Percentiles rank a stretch among this genome's conserved stretches.
These are phyloP conservation scores for Verticillium isaacii DNA, from an alignment of 2,329 filamentous ascomycete genomes.

Conservation along the genomic window DNA sequence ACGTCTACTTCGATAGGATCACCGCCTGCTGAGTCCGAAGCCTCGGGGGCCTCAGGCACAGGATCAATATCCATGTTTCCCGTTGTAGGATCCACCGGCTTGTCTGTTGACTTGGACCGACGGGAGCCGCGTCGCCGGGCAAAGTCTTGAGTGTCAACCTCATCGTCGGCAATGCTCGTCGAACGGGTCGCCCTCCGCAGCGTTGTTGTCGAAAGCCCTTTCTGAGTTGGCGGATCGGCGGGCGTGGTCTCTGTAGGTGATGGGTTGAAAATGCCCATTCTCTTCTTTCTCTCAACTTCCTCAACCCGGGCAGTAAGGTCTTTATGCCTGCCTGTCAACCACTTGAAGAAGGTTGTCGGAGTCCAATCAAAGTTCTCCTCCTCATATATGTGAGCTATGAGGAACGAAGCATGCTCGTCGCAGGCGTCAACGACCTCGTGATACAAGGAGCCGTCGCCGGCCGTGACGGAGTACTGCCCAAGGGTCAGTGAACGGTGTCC, in stretches of 20 bases:
- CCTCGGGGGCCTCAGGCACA: background rate
- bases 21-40: background rate
- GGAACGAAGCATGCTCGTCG: constrained; percentile 43
- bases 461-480: constrained; percentile 42
- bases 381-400: constrained; percentile 45
- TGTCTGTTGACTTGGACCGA: constrained; percentile 8
- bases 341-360: constrained; percentile 42
- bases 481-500: constrained; percentile 1
- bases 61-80: constrained; percentile 11
- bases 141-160: constrained; percentile 3
- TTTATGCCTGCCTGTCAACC: constrained; percentile 35
- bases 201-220: constrained; percentile 5
- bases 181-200: background rate
- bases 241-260: background rate
- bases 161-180: background rate
- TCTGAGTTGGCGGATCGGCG: constrained; percentile 8
- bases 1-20: background rate
- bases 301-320: constrained; percentile 7
- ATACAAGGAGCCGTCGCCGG: constrained; percentile 47
- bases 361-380: constrained; percentile 34
- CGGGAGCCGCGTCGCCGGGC: constrained; percentile 1
- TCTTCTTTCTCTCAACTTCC: constrained; percentile 2
- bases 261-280: background rate
- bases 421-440: constrained; percentile 44
- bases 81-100: constrained; percentile 3